Evolutionary conservation across 352 stramenopile species (phyloP).

Genomic region (Globisporangium nunn): DNA sequence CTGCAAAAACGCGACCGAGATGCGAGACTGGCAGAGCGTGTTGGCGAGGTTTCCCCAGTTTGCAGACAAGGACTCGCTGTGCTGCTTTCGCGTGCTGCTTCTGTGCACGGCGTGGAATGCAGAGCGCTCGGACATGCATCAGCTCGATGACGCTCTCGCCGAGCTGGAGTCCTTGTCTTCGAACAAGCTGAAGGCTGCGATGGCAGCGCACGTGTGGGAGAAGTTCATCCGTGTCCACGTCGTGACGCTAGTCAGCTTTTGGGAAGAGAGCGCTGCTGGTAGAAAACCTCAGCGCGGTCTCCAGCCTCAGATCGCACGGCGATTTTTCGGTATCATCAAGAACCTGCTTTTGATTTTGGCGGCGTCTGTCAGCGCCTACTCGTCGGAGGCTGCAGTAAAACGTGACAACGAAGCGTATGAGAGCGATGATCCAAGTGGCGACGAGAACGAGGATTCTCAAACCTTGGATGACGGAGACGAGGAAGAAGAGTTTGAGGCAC

Average conservation of each 20-base stretch:
- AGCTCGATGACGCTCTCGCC: conserved; percentile 63
- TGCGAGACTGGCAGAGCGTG: conserved; percentile 60
- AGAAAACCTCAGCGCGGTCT: conserved; percentile 61
- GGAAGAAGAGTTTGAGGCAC: conserved; percentile 7
- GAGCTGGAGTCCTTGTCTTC: conserved; percentile 47
- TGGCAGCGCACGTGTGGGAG: conserved; percentile 75
- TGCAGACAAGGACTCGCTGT: conserved; percentile 41
- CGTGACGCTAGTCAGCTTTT: conserved; percentile 74
- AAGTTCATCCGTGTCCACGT: conserved; percentile 77
- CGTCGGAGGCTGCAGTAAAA: neutral
- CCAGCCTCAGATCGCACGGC: conserved; percentile 63
- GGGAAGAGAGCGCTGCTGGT: conserved; percentile 67
- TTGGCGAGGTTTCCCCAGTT: conserved; percentile 58
- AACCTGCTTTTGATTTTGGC: conserved; percentile 42
- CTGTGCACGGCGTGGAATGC: conserved; percentile 77
- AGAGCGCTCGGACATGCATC: conserved; percentile 78
- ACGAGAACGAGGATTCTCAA: conserved; percentile 9
- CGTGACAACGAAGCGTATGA: conserved; percentile 6
- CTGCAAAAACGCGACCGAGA: conserved; percentile 48
- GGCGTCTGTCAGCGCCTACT: conserved; percentile 18
- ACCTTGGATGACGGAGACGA: conserved; percentile 14
- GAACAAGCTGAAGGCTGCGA: conserved; percentile 38
- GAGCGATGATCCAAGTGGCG: conserved; percentile 8
- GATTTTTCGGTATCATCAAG: conserved; percentile 77
- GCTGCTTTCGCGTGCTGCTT: conserved; percentile 56